Conservation (phyloP, 1,284 basidiomycete genomes). For the Ceratorhiza oryzae-sativae region DNA sequence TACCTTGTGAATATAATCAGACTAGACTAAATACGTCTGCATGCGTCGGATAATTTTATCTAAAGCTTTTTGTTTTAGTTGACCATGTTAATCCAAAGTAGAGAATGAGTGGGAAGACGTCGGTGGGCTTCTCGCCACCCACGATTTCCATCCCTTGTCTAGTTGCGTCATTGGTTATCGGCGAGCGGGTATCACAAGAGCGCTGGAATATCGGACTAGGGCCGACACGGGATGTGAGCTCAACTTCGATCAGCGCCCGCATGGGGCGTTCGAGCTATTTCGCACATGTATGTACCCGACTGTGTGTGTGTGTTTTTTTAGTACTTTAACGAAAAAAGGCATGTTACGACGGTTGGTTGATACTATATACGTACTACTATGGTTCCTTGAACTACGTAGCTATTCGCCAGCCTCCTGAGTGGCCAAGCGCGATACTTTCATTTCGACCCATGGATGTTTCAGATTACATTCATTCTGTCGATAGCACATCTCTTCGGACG, state of each 20-base stretch:
- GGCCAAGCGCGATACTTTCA: neutral
- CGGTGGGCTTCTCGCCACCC: neutral
- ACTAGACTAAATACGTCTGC: neutral
- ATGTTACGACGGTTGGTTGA: neutral
- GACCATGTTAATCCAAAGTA: neutral
- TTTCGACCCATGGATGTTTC: conserved; percentile 24
- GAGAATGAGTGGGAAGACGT: neutral
- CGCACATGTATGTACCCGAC: neutral
- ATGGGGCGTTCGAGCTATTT: conserved; percentile 18
- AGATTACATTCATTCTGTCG: conserved; percentile 2
- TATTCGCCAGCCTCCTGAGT: neutral
- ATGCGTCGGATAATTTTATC: neutral
- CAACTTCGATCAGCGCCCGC: neutral
- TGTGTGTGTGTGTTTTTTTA: neutral
- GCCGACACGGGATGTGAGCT: neutral
- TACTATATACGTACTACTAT: neutral
- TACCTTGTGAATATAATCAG: neutral
- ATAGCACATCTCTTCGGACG: neutral
- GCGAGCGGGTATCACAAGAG: neutral
- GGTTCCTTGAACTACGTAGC: neutral
- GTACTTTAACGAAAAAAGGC: neutral
- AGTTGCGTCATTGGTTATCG: neutral
- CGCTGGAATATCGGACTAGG: conserved; percentile 9
- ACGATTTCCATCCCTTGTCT: neutral
- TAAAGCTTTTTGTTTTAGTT: neutral